Evolutionary conservation across 495 filamentous ascomycete genomes (phyloP).

Genomic region (Tuber calosporum): DNA sequence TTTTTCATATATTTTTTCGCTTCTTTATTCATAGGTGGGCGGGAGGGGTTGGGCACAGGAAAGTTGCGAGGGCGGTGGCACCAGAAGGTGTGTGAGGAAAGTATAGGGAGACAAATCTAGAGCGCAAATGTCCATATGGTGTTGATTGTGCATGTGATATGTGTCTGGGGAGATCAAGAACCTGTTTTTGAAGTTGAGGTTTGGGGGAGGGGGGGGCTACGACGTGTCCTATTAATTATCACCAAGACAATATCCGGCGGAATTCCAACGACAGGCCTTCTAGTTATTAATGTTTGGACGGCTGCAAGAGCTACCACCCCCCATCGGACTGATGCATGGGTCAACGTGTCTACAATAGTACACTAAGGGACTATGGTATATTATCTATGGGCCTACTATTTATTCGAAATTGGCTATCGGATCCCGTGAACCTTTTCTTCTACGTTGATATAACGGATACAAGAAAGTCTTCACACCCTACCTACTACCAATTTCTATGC

Average conservation of each 20-base stretch:
- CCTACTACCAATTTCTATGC: background rate
- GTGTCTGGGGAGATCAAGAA: background rate
- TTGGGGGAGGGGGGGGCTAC: background rate
- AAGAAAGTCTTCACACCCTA: background rate
- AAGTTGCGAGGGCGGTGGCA: background rate
- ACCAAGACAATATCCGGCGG: background rate
- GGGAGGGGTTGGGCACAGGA: background rate
- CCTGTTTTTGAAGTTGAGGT: background rate
- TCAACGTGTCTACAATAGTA: background rate
- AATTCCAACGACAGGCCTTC: background rate
- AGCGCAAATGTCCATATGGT: background rate
- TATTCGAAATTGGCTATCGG: background rate
- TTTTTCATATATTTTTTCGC: background rate
- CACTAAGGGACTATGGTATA: background rate
- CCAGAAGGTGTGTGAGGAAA: background rate
- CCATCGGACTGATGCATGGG: background rate
- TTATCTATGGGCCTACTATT: background rate
- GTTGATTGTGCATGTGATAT: background rate
- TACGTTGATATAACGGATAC: background rate
- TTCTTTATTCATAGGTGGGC: background rate
- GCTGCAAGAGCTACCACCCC: background rate
- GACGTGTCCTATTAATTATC: background rate
- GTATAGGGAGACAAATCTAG: slow-evolving; percentile 1
- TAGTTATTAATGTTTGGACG: background rate
- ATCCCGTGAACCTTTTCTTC: background rate